Percentiles rank a stretch among this genome's conserved stretches.
These are phyloP conservation scores for Mollisia scopiformis DNA, from an alignment of 2,329 filamentous ascomycete genomes.

Conservation along the genomic window DNA sequence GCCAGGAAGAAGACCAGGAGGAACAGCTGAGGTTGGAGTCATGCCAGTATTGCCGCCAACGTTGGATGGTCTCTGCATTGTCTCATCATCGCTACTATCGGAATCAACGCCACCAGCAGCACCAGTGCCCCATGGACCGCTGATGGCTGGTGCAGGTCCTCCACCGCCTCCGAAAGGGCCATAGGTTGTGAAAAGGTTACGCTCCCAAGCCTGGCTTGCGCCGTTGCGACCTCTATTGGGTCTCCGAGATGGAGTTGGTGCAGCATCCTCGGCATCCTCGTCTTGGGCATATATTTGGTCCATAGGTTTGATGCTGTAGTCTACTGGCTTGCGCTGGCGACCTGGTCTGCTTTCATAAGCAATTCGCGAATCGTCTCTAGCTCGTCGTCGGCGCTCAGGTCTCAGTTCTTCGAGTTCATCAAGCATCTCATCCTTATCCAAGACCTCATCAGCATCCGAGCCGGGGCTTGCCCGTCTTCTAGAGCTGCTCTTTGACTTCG, in stretches of 20 bases:
- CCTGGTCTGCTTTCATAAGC: conserved; percentile 63
- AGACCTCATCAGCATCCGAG: conserved; percentile 59
- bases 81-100: conserved; percentile 96
- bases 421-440: conserved; percentile 66
- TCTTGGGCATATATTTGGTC: conserved; percentile 73
- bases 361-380: conserved; percentile 57
- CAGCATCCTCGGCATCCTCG: conserved; percentile 69
- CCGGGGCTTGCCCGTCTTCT: conserved; percentile 47
- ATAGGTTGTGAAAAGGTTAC: conserved; percentile 84
- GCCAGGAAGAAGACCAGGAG: conserved; percentile 54
- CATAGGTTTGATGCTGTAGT: conserved; percentile 85
- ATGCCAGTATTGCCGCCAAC: conserved; percentile 68
- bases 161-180: conserved; percentile 91
- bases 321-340: conserved; percentile 67
- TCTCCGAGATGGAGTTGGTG: conserved; percentile 68
- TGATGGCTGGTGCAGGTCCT: conserved; percentile 52
- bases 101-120: conserved; percentile 83
- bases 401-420: conserved; percentile 67
- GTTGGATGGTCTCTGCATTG: conserved; percentile 61
- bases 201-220: conserved; percentile 61
- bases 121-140: conserved; percentile 74
- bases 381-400: conserved; percentile 47
- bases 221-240: conserved; percentile 62
- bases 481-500: conserved; percentile 48
- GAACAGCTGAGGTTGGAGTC: conserved; percentile 57